These are phyloP conservation scores for Mycosarcoma mackinlayi DNA, from an alignment of 1,284 basidiomycete species.

Conservation along the genomic window DNA sequence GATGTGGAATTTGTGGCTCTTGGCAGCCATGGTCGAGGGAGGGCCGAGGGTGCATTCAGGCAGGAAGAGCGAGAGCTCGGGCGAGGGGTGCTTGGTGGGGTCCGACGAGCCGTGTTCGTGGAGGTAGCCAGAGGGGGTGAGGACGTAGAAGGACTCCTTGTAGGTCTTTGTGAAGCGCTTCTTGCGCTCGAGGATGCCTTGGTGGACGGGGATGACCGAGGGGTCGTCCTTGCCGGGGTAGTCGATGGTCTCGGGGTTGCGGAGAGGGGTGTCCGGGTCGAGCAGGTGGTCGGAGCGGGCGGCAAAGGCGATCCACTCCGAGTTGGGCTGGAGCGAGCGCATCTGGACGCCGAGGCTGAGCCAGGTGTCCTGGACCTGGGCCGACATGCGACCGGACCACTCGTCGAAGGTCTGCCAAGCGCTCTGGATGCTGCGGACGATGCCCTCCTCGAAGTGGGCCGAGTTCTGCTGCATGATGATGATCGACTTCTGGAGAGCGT, in stretches of 20 bases:
- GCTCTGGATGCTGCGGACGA: conserved; percentile 92
- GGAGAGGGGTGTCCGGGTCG: conserved; percentile 88
- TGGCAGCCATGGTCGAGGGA: conserved; percentile 78
- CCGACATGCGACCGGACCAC: conserved; percentile 86
- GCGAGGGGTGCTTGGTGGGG: conserved; percentile 74
- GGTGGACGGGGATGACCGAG: conserved; percentile 86
- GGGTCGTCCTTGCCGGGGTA: conserved; percentile 96
- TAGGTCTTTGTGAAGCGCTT: conserved; percentile 94
- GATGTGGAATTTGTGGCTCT: conserved; percentile 96
- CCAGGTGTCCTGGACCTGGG: conserved; percentile 84
- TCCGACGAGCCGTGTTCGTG: conserved; percentile 90
- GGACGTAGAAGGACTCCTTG: conserved; percentile 81
- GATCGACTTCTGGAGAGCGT: conserved; percentile 96
- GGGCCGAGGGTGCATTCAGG: conserved; percentile 96
- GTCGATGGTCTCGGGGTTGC: conserved; percentile 74
- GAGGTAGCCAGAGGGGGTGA: conserved; percentile 94
- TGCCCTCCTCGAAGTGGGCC: conserved; percentile 95
- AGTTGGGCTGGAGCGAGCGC: conserved; percentile 85
- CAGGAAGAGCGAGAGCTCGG: conserved; percentile 89
- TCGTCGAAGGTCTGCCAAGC: conserved; percentile 98
- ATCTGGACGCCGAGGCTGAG: conserved; percentile 80
- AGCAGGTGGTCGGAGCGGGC: conserved; percentile 94
- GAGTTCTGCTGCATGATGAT: conserved; percentile 98
- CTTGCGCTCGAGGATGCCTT: conserved; percentile 93
- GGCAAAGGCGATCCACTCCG: conserved; percentile 96